Evolutionary conservation across 176 grass and related monocot species (phyloP).

Genomic region (Dactylis glomerata): DNA sequence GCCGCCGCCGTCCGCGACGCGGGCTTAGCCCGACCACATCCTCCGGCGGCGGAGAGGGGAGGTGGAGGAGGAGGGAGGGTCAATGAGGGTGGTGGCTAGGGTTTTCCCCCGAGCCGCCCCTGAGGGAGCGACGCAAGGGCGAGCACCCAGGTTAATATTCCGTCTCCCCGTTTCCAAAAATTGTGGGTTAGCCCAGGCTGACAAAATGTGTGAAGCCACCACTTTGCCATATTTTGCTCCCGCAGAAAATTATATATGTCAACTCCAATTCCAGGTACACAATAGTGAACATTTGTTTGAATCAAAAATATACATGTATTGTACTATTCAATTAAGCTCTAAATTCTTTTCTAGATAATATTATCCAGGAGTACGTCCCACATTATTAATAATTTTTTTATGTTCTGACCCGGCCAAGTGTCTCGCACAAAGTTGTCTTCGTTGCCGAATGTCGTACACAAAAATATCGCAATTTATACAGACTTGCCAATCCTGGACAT

Average conservation of each 20-base stretch:
- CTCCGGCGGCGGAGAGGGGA: too few species aligned
- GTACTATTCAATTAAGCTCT: neutral
- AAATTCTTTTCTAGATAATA: neutral
- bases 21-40: too few species aligned
- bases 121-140: too few species aligned
- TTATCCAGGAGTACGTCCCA: neutral
- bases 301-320: neutral
- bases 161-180: too few species aligned
- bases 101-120: too few species aligned
- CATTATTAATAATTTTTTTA: neutral
- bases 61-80: too few species aligned
- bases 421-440: neutral
- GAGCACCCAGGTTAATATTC: too few species aligned
- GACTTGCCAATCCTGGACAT: neutral
- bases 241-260: neutral
- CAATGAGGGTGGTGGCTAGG: too few species aligned
- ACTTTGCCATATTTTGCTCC: neutral
- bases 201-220: neutral
- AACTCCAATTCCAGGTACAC: constrained; percentile 17
- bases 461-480: neutral
- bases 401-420: constrained; percentile 1
- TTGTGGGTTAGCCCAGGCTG: neutral
- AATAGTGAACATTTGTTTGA: neutral
- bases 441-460: constrained; percentile 7
- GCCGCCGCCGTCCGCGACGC: too few species aligned